Conservation (phyloP, 2,329 filamentous ascomycete species). For the Cercospora zeina region DNA sequence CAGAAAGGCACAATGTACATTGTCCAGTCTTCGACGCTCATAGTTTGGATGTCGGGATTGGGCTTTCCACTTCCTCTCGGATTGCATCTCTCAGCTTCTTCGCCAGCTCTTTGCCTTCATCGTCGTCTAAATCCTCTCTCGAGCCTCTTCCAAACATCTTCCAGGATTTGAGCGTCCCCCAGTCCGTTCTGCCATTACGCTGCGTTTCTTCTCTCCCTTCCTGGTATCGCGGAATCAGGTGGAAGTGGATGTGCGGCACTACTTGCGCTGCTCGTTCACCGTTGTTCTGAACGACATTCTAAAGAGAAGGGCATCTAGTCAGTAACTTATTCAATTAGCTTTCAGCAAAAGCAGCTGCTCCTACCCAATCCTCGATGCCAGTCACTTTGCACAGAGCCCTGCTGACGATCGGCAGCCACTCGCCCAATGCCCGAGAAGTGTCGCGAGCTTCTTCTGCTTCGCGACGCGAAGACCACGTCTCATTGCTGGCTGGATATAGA, state of each 20-base stretch:
- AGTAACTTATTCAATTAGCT: not conserved
- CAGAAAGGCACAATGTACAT: not conserved
- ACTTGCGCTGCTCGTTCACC: constrained; percentile 85
- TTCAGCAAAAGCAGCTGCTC: not conserved
- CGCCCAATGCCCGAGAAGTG: constrained; percentile 41
- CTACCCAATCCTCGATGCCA: constrained; percentile 72
- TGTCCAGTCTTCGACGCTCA: constrained; percentile 2
- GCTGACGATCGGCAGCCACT: constrained; percentile 69
- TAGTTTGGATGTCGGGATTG: not conserved
- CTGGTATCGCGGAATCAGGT: constrained; percentile 76
- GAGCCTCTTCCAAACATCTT: constrained; percentile 79
- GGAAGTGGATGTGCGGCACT: constrained; percentile 91
- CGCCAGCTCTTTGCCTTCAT: constrained; percentile 65
- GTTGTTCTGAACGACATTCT: constrained; percentile 94
- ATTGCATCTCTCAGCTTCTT: constrained; percentile 48
- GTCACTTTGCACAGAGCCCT: constrained; percentile 68
- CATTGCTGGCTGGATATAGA: constrained; percentile 45
- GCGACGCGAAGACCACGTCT: constrained; percentile 27
- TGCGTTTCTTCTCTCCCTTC: constrained; percentile 56
- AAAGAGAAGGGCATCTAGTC: not conserved
- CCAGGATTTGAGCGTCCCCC: constrained; percentile 59
- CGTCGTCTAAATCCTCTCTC: constrained; percentile 73
- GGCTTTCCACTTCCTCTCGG: constrained; percentile 24
- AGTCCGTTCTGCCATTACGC: constrained; percentile 51
- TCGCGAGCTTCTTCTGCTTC: constrained; percentile 25